Base-by-base conservation (phyloP, 2,329 filamentous ascomycete species). In the Leptodontidium sp. region DNA sequence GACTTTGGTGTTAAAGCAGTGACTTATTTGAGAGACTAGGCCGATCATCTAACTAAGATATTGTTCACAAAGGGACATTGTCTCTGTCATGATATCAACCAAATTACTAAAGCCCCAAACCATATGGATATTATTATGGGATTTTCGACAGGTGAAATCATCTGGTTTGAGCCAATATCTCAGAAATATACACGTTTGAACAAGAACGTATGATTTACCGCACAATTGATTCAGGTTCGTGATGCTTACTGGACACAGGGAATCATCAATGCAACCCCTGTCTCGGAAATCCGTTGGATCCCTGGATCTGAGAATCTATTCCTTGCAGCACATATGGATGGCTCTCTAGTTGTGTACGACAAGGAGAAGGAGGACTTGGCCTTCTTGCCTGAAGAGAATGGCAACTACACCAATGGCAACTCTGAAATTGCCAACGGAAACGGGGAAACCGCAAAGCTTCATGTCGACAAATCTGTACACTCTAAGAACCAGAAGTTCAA, bases 101-200 rank as follows among this genome's bases (percentile, higher is more conserved):
- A 88, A 53, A 78, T 92, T 65, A 98, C 94, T 12, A 97, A 95
- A 80, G 90, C 88, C 62, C 78, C 87, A 3, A 89, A 86, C 5
- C 95, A 98, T 77, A 86, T 99, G 52, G 96, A 99, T 78, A 85
- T 99, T 24, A 90, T 97, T 67, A 92, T 99, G 89, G 96, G 96
- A 0, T 98, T 97, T 77, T 98, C 95, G 7, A 97, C 94, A 0
- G 94, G 94, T 49, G 96, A 99, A 79, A 94, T 99, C 59, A 95
- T 99, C 71, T 99, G 96, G 96, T 98, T 96, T 84, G 96, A 99
- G 80, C 94, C 96, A 12, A 93, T 98, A 76, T 95, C 94, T 49
- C 95, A 98, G 76, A 94, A 97, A 78, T 99, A 99, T 80, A 93
- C 93, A 2, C 90, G 96, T 24, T 86, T 99, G 76, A 99, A 99